Base-by-base conservation (phyloP, 2,329 filamentous ascomycete species). In the Pyrenophora tritici-repentis region DNA sequence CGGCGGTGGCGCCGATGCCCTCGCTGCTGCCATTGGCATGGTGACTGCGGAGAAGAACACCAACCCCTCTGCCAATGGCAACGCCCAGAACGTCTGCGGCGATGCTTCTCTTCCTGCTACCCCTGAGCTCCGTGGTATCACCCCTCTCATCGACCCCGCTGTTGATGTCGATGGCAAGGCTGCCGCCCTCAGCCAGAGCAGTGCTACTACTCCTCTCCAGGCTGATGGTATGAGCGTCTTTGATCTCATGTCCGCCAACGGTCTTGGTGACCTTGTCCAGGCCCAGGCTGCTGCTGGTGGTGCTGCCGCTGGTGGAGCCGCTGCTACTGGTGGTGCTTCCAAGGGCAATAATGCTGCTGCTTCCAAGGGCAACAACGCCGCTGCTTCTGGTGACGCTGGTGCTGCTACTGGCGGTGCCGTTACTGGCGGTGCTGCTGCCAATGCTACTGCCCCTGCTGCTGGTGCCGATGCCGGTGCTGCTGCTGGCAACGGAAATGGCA, bases 21-120 rank as follows among this genome's bases (percentile, higher is more conserved):
- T 89, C 50, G 78, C 80, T 12, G 86, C 83, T 16, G 86, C 86
- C 14, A 80, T 80, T 50, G 81, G 80, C 13, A 79, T 88, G 32
- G 86, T 88, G 12, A 81, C 82, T 20, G 86, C 86, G 3, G 86
- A 88, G 78, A 85, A 87, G 73, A 89, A 89, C 80, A 87, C 87
- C 77, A 89, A 89, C 76, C 85, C 84, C 43, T 88, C 85, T 59
- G 81, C 73, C 48, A 80, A 82, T 55, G 76, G 75, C 63, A 78
- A 84, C 29, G 85, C 83, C 14, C 70, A 73, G 63, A 83, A 79
- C 55, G 81, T 90, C 67, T 89, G 87, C 73, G 80, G 77, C 32
- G 84, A 89, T 57, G 74, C 85, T 2, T 75, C 78, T 20, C 81
- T 90, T 2, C 87, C 87, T 9, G 81, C 77, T 26, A 87, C 83